A percentile compares a stretch with the other conserved stretches of the same genome.
These are phyloP conservation scores for Avicennia marina DNA, from an alignment of 257 asterid genomes.

Conservation along the genomic window DNA sequence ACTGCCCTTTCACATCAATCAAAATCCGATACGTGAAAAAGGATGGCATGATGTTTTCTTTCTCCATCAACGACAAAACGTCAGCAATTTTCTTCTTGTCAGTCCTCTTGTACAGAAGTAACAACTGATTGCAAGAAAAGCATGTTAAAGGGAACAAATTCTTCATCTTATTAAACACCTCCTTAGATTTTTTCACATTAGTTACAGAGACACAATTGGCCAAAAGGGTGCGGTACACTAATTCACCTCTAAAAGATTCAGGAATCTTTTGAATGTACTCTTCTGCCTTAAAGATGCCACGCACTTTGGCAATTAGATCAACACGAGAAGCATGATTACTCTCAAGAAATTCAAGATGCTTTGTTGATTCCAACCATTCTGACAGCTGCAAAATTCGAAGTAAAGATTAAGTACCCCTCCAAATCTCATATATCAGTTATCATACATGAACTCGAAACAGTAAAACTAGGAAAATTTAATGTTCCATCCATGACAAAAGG, in stretches of 20 bases:
- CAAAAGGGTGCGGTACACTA: conserved; percentile 56
- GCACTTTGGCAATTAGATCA: conserved; percentile 69
- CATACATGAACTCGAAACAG: not conserved
- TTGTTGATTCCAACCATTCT: conserved; percentile 62
- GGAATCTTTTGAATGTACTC: conserved; percentile 54
- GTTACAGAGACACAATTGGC: conserved; percentile 45
- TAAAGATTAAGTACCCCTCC: not conserved
- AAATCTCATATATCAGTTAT: not conserved
- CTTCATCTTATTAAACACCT: conserved; percentile 66
- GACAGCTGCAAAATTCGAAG: conserved; percentile 51
- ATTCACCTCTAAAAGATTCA: conserved; percentile 51
- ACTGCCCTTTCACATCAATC: conserved; percentile 56
- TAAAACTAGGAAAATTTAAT: no score
- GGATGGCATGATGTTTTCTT: conserved; percentile 49
- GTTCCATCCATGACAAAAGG: no score
- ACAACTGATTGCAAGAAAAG: conserved; percentile 69
- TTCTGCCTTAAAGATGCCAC: conserved; percentile 63
- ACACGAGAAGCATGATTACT: conserved; percentile 55
- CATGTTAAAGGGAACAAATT: conserved; percentile 42
- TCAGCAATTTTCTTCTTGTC: conserved; percentile 61
- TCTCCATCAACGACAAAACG: conserved; percentile 60
- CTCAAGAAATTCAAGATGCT: conserved; percentile 36
- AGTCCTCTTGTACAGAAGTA: conserved; percentile 55
- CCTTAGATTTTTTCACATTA: conserved; percentile 55
- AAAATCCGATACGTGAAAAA: conserved; percentile 59